Conservation (phyloP, 2,329 filamentous ascomycete species). For the Rutstroemia sp. region DNA sequence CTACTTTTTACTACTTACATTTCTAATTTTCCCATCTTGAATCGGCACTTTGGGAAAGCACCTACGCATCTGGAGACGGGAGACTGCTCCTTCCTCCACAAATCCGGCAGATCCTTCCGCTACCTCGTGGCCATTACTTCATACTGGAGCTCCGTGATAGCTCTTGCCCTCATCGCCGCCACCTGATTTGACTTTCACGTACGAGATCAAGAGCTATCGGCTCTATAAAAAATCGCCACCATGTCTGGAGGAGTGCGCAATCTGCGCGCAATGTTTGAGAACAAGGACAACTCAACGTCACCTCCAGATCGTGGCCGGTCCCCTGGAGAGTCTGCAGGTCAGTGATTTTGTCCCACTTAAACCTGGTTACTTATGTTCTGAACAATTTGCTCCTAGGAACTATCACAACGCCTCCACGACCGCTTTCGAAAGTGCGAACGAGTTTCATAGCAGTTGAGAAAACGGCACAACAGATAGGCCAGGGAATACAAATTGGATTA, state of each 20-base stretch:
- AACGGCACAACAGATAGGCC: conserved; percentile 29
- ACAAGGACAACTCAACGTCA: conserved; percentile 53
- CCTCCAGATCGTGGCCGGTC: conserved; percentile 58
- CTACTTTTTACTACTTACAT: neutral
- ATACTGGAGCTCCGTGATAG: neutral
- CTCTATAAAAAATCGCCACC: conserved; percentile 11
- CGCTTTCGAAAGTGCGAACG: conserved; percentile 67
- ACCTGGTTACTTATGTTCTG: conserved; percentile 11
- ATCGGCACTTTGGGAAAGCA: neutral
- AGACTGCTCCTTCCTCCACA: conserved; percentile 2
- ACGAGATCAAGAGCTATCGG: conserved; percentile 4
- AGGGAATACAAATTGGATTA: conserved; percentile 35
- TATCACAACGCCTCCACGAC: conserved; percentile 45
- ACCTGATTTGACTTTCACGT: conserved; percentile 2
- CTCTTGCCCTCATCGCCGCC: neutral
- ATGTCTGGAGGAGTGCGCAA: conserved; percentile 42
- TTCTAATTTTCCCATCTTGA: neutral
- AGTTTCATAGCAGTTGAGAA: conserved; percentile 67
- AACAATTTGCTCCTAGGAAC: conserved; percentile 18
- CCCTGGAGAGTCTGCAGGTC: conserved; percentile 45
- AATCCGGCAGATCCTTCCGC: conserved; percentile 1
- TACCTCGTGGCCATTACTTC: conserved; percentile 3
- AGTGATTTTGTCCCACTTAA: conserved; percentile 21
- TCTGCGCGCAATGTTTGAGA: conserved; percentile 75
- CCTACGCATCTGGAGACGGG: neutral